Evolutionary conservation across 208 protist species (phyloP), one percentile per base, ranked within the genome.

Genomic region (Crithidia bombi): DNA sequence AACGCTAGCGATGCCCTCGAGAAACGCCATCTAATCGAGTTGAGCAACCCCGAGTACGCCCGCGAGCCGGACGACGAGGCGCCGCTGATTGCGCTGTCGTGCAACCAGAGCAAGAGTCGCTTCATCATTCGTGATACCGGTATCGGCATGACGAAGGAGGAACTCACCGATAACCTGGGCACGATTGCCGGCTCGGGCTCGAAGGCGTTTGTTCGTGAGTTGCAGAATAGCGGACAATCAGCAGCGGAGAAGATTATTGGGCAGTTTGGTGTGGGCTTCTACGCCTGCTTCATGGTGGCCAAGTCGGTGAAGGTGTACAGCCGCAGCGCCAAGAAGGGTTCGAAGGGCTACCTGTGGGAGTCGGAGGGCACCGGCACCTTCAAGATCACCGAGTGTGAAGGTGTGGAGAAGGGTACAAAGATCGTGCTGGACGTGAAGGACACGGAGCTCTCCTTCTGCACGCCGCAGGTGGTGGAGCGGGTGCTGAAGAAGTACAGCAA

Each of bases 261-360:
- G 65, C 97, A 99, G 89, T 99, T 99, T 78, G 98, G 98, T 77
- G 98, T 99, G 39, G 98, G 98, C 65, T 99, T 99, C 81, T 99
- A 99, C 75, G 88, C 92, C 1, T 87, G 83, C 56, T 99, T 99
- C 78, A 99, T 99, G 96, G 97, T 99, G 21, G 90, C 96, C n/a
- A 93, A 98, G 55, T 79, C 85, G 26, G 95, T 99, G 17, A 93
- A 84, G 41, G 95, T 99, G 10, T 98, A 96, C 85, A 93, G 92
- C 14, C 82, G 92, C 49, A 96, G 83, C 52, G 86, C 85, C 56
- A 90, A 93, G 61, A 89, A 94, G 54, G 93, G 77, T 23, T 78
- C 78, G 62, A 92, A 96, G 65, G 97, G 95, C n/a, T 98, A 98
- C 75, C 56, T 95, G 30, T 99, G 97, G 97, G 91, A 97, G 73